phyloP scores from a whole-genome alignment of 2,329 filamentous ascomycete species.

The Epichloe aotearoae region DNA sequence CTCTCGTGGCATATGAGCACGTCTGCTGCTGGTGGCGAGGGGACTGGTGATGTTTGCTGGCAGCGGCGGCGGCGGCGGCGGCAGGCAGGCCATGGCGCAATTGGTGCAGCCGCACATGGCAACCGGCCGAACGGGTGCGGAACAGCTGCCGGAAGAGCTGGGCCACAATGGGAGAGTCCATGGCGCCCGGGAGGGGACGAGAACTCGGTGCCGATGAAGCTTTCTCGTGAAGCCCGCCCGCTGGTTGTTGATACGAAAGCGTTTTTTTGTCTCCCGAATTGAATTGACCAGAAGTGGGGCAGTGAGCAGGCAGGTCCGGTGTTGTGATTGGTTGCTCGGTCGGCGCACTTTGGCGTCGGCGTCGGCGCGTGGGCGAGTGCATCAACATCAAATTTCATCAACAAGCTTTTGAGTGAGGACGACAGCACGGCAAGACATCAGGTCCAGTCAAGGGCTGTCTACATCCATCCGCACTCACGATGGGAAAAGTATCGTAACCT shows the following conservation, averaged over 20 bases:
- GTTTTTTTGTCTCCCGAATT: not conserved
- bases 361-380: too few species aligned
- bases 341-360: too few species aligned
- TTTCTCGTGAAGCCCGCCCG: not conserved
- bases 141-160: constrained; percentile 81
- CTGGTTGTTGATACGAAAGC: not conserved
- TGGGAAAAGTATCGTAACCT: not conserved
- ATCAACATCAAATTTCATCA: too few species aligned
- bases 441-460: not conserved
- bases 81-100: not conserved
- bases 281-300: not conserved
- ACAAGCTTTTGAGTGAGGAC: too few species aligned
- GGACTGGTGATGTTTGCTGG: constrained; percentile 1
- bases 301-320: not conserved
- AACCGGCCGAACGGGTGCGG: constrained; percentile 38
- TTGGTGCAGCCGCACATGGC: constrained; percentile 13
- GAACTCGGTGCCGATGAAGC: not conserved
- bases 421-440: too few species aligned
- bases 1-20: constrained; percentile 15
- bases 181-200: constrained; percentile 22
- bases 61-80: not conserved
- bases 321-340: not conserved
- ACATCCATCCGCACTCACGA: not conserved
- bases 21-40: constrained; percentile 8
- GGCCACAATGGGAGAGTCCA: constrained; percentile 71